Evolutionary conservation across 768 basidiomycete genomes (phyloP).

Genomic region (Leccinum uliginosum): DNA sequence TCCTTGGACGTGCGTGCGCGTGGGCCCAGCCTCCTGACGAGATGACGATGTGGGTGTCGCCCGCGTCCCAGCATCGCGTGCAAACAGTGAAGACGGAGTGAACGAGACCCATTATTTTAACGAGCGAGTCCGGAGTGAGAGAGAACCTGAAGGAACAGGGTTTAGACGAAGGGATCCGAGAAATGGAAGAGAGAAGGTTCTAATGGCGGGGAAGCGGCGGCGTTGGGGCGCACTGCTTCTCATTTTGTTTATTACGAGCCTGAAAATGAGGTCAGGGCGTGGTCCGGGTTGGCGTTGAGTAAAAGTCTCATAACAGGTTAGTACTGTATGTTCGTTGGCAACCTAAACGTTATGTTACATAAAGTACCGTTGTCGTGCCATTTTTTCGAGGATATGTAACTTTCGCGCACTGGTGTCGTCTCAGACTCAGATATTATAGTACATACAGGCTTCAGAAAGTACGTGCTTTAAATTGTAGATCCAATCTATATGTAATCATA

Average conservation of each 20-base stretch:
- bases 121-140: neutral
- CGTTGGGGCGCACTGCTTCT: conserved; percentile 4
- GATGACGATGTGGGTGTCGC: conserved; percentile 27
- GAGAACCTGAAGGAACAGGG: neutral
- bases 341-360: neutral
- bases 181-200: neutral
- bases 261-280: conserved; percentile 15
- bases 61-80: conserved; percentile 25
- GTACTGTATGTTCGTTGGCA: neutral
- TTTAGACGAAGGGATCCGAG: neutral
- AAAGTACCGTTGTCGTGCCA: neutral
- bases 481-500: too few relatives aligned
- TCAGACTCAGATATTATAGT: too few relatives aligned
- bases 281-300: neutral
- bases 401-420: too few relatives aligned
- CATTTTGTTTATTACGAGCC: neutral
- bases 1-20: conserved; percentile 25
- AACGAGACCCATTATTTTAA: conserved; percentile 19
- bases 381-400: too few relatives aligned
- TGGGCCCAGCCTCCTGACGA: conserved; percentile 22
- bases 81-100: conserved; percentile 16
- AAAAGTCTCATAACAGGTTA: neutral
- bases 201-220: conserved; percentile 1
- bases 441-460: too few relatives aligned
- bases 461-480: too few relatives aligned